Base-by-base conservation (phyloP, 1,284 basidiomycete species). In the Inonotus obliquus region DNA sequence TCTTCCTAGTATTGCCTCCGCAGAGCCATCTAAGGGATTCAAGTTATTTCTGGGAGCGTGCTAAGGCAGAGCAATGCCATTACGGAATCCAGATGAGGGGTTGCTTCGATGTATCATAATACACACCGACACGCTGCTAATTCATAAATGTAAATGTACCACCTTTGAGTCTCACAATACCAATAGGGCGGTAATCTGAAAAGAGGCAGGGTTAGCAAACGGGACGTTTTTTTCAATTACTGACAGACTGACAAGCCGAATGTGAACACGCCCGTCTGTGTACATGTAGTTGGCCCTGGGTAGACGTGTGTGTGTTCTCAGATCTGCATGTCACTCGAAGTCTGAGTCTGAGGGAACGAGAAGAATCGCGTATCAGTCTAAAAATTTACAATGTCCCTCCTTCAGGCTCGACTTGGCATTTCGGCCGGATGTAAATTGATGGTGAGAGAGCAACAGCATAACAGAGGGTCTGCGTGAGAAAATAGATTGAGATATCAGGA, bases 401-500 rank as follows among this genome's bases (percentile, higher is more conserved):
- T 14, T 25, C 51, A 27, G 23, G 29, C 51, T 35, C 29, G 27
- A 27, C 51, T 35, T 48, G 35, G 55, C 38, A 45, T n/a, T 32
- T 32, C 44, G 44, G 41, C 44, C 9, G 14, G 23, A 9, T 21
- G 27, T 17, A 35, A 25, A 38, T 45, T 47, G 55, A 57, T 57
- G 55, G 55, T 57, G 55, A 27, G 55, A 57, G 55, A 17, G 38
- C n/a, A n/a, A n/a, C n/a, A n/a, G n/a, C n/a, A n/a, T 9, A 32
- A 9, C 13, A 44, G 44, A 21, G 10, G 4, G 25, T 19, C 54
- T 44, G 17, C 55, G 55, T 57, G 55, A n/a, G 55, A 57, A 47
- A 47, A 32, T 23, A 45, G 55, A 47, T n/a, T 21, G 10, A 41
- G 38, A 23, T 21, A 14, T 35, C 32, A 35, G 5, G 13, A 32